These are phyloP conservation scores for Lobosporangium transversale DNA, from an alignment of 192 early-diverging fungal species.

Conservation along the genomic window DNA sequence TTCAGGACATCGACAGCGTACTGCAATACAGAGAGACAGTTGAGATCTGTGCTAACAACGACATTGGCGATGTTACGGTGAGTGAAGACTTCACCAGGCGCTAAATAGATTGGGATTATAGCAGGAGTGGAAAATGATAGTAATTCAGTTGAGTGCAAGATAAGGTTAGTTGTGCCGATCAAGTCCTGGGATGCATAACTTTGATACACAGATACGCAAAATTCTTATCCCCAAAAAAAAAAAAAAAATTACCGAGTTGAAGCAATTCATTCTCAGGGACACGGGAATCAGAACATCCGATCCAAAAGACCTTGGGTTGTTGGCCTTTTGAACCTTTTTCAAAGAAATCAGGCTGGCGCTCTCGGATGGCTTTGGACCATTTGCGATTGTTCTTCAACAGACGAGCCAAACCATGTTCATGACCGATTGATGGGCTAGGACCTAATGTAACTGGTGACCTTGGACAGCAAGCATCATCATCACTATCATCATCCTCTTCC, in stretches of 20 bases:
- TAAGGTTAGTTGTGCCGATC: too few relatives aligned
- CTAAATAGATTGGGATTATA: constrained; percentile 6
- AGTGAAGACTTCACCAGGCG: constrained; percentile 91
- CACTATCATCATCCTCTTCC: constrained; percentile 13
- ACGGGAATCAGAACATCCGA: constrained; percentile 94
- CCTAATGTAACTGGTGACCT: constrained; percentile 39
- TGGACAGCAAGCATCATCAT: constrained; percentile 39
- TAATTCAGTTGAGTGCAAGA: too few relatives aligned
- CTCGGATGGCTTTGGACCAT: constrained; percentile 70
- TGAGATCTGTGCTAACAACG: constrained; percentile 82
- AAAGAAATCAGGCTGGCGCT: constrained; percentile 77
- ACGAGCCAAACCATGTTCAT: constrained; percentile 20
- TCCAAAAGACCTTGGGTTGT: constrained; percentile 89
- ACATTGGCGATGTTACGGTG: constrained; percentile 98
- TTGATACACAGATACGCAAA: background rate
- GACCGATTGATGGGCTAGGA: constrained; percentile 32
- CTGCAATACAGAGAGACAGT: constrained; percentile 87
- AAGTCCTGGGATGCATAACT: too few relatives aligned
- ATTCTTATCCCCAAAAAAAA: background rate
- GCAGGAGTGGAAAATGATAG: background rate
- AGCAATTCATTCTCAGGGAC: constrained; percentile 85
- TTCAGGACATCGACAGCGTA: constrained; percentile 92
- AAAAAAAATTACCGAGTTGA: constrained; percentile 53
- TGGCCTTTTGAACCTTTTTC: constrained; percentile 77
- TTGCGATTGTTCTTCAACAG: constrained; percentile 66